Percentiles rank a stretch among this genome's conserved stretches.
Evolutionary conservation across 2,329 filamentous ascomycete species (phyloP).

Genomic region (Botryotinia narcissicola): DNA sequence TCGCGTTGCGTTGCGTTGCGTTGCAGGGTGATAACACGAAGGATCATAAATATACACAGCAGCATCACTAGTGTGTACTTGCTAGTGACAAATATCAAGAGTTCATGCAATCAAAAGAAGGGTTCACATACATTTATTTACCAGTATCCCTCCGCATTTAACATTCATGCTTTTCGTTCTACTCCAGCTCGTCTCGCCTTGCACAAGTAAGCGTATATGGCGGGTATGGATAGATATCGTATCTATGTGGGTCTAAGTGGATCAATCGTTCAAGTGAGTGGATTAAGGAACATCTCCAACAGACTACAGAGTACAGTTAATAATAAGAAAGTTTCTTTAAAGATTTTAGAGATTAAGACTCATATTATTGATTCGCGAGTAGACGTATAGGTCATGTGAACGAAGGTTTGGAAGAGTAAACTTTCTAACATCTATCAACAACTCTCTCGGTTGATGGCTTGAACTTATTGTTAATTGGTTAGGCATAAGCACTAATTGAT

Average conservation of each 20-base stretch:
- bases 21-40: not conserved
- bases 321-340: not conserved
- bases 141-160: not conserved
- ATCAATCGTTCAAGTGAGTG: not conserved
- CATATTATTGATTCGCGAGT: not conserved
- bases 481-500: not conserved
- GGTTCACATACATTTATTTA: not conserved
- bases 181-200: not conserved
- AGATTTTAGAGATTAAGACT: not conserved
- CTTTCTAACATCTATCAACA: not conserved
- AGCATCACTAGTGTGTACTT: not conserved
- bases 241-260: slow-evolving; percentile 1
- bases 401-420: not conserved
- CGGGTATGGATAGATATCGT: not conserved
- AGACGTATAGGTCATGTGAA: not conserved
- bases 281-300: not conserved
- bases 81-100: not conserved
- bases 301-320: not conserved
- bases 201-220: not conserved
- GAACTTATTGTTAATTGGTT: not conserved
- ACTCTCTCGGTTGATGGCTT: not conserved
- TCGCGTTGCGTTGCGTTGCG: not conserved
- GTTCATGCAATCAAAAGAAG: not conserved
- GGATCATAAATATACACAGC: not conserved
- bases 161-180: not conserved